Percentiles rank a stretch among this genome's conserved stretches.
These are phyloP conservation scores for Lepidium africanum DNA, from an alignment of 345 rosid genomes.

Conservation along the genomic window DNA sequence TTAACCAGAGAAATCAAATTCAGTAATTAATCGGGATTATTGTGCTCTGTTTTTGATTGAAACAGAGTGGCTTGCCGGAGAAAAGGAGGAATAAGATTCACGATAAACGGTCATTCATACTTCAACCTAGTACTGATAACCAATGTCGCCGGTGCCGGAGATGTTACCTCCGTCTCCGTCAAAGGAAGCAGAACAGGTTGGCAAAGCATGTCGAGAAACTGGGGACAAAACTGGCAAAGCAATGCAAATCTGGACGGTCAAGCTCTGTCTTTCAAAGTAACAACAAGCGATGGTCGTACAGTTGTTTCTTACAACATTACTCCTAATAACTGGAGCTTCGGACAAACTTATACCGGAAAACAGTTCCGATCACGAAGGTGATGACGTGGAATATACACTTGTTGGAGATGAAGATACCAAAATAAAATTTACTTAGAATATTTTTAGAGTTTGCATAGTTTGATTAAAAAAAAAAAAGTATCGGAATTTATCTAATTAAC, in stretches of 20 bases:
- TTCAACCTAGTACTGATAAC: constrained; percentile 55
- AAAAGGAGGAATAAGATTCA: constrained; percentile 48
- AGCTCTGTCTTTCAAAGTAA: constrained; percentile 50
- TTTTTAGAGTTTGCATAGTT: constrained; percentile 12
- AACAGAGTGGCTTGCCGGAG: constrained; percentile 46
- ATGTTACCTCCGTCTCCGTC: constrained; percentile 35
- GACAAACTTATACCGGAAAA: constrained; percentile 45
- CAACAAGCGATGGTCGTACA: constrained; percentile 45
- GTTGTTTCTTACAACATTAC: constrained; percentile 33
- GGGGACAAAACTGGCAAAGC: constrained; percentile 73
- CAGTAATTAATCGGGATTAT: not conserved
- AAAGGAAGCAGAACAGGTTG: constrained; percentile 43
- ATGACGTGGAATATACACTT: constrained; percentile 15
- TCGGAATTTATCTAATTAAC: not conserved
- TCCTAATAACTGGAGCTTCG: constrained; percentile 48
- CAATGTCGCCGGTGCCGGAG: constrained; percentile 58
- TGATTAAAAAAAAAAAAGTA: not conserved
- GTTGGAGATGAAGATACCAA: not conserved
- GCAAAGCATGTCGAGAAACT: constrained; percentile 55
- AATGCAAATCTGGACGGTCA: constrained; percentile 47
- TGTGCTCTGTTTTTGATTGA: not conserved
- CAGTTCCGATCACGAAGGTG: constrained; percentile 34
- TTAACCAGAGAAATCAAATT: not conserved
- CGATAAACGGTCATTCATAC: constrained; percentile 60
- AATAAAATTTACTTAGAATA: not conserved